phyloP scores from a whole-genome alignment of 371 early-diverging fungal genomes.

The Hamiltosporidium tvaerminnensis region DNA sequence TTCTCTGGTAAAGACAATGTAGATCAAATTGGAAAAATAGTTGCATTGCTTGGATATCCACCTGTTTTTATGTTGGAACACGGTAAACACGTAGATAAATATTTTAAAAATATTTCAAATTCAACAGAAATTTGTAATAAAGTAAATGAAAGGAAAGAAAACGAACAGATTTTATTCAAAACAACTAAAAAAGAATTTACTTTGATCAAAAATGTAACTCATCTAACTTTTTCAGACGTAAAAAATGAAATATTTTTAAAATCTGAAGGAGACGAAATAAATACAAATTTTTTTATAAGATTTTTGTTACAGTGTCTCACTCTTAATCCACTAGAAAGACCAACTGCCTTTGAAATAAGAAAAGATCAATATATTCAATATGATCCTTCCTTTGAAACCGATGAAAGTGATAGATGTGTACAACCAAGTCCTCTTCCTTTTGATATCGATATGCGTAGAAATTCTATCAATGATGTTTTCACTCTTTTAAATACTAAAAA shows the following conservation, averaged over 20 bases:
- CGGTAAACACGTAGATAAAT: background rate
- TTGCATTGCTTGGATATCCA: background rate
- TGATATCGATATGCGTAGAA: background rate
- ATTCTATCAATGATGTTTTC: background rate
- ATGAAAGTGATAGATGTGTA: background rate
- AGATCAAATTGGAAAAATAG: conserved; percentile 31
- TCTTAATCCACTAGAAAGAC: background rate
- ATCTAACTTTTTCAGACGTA: background rate
- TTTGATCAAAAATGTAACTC: background rate
- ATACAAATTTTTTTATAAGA: background rate
- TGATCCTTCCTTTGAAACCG: background rate
- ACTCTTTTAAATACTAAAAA: background rate
- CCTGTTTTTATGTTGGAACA: background rate
- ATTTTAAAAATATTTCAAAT: too few species aligned
- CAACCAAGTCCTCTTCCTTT: background rate
- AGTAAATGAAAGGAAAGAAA: background rate
- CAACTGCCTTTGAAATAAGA: background rate
- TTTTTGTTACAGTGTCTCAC: background rate
- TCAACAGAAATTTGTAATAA: background rate
- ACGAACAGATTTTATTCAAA: background rate
- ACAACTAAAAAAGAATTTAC: too few species aligned
- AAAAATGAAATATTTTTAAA: background rate
- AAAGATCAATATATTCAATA: background rate
- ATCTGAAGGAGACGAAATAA: background rate
- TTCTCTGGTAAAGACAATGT: conserved; percentile 39